Conservation (phyloP, 441 rosid genomes). For the Aquilaria agallochum region DNA sequence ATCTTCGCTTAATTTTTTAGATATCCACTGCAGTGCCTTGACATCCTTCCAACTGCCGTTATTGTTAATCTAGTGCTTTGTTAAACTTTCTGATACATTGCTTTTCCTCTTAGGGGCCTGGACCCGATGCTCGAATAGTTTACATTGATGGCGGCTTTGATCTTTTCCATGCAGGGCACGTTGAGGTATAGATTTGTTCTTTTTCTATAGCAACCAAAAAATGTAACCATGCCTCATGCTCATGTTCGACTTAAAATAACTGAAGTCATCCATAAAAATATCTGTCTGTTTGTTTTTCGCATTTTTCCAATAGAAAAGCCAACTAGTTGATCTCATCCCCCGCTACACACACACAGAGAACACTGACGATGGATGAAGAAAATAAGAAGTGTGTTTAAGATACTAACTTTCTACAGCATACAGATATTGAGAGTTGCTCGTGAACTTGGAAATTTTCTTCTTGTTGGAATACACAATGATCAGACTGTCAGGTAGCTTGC, state of each 20-base stretch:
- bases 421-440: conserved; percentile 65
- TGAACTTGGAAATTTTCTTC: conserved; percentile 74
- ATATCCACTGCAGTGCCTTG: neutral
- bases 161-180: conserved; percentile 75
- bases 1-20: too few species aligned
- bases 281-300: neutral
- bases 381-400: neutral
- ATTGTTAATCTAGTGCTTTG: neutral
- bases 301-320: neutral
- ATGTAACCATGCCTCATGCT: too few species aligned
- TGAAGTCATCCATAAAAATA: too few species aligned
- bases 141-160: conserved; percentile 72
- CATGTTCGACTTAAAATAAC: too few species aligned
- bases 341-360: neutral
- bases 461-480: conserved; percentile 70
- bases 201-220: neutral
- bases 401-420: conserved; percentile 8
- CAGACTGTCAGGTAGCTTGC: conserved; percentile 47
- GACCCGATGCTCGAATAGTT: conserved; percentile 50
- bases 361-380: neutral
- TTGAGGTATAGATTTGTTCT: conserved; percentile 35
- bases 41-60: neutral
- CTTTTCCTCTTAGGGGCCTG: conserved; percentile 40
- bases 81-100: neutral
- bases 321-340: neutral